phyloP scores from a whole-genome alignment of 2,329 filamentous ascomycete species.

The Apiospora koreana region DNA sequence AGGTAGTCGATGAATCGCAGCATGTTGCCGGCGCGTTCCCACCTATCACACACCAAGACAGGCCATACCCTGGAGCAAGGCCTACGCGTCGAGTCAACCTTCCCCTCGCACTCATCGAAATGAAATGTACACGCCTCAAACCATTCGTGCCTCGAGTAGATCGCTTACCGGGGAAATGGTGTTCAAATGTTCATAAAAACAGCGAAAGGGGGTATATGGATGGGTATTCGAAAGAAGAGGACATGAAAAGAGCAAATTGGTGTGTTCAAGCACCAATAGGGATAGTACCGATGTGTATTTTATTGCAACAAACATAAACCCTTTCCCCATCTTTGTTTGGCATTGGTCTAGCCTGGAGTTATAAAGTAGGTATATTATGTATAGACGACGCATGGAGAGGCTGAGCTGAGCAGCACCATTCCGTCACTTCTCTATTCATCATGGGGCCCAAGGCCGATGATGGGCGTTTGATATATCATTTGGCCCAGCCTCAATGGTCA shows the following conservation, averaged over 20 bases:
- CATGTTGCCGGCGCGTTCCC: neutral
- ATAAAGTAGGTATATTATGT: neutral
- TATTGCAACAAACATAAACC: no score
- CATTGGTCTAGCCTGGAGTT: neutral
- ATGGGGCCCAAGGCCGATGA: neutral
- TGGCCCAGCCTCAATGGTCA: neutral
- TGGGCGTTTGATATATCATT: neutral
- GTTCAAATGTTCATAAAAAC: no score
- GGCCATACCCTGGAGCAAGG: neutral
- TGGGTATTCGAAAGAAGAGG: no score
- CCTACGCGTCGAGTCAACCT: neutral
- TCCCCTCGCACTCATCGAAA: neutral
- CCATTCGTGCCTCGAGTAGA: no score
- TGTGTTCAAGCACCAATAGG: no score
- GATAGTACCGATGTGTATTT: no score
- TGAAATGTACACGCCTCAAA: no score
- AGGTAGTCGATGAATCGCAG: conserved; percentile 4
- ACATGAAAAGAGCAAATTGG: no score
- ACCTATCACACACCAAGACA: neutral
- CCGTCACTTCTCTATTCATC: neutral
- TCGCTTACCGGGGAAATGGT: no score
- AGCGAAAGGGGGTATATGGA: no score
- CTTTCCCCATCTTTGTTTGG: neutral
- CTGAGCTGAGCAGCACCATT: neutral
- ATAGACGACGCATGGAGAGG: neutral